These are phyloP conservation scores for Corinectria fuckeliana DNA, from an alignment of 2,329 filamentous ascomycete genomes.

Conservation along the genomic window DNA sequence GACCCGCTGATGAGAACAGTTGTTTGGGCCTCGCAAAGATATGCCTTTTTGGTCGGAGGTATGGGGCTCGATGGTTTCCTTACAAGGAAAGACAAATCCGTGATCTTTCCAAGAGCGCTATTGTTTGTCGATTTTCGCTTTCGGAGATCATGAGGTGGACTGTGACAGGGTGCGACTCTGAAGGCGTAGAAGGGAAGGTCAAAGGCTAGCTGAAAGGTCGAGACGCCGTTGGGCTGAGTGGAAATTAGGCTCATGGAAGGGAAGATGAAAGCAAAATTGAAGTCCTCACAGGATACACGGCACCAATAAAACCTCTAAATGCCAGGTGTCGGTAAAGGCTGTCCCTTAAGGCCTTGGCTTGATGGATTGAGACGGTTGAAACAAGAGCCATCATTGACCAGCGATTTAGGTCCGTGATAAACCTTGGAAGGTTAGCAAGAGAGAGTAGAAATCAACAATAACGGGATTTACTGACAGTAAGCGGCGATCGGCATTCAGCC, in stretches of 20 bases:
- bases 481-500: background rate
- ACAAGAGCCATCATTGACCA: slow-evolving; percentile 3
- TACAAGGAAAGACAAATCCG: background rate
- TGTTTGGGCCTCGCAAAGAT: slow-evolving; percentile 14
- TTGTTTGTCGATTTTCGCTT: too few relatives aligned
- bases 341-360: background rate
- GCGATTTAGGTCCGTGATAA: slow-evolving; percentile 4
- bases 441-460: background rate
- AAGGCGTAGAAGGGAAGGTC: background rate
- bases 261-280: background rate
- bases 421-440: background rate
- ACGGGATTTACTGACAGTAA: background rate
- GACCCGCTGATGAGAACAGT: background rate
- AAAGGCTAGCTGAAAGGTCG: background rate
- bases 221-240: background rate
- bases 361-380: background rate
- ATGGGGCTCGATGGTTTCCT: too few relatives aligned
- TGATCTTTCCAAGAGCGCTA: background rate
- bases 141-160: background rate
- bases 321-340: background rate
- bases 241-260: background rate
- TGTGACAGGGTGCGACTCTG: background rate
- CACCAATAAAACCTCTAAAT: background rate
- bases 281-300: background rate
- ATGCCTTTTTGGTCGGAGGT: background rate